These are phyloP conservation scores for Ascochyta rabiei DNA, from an alignment of 2,329 filamentous ascomycete species.

Conservation along the genomic window DNA sequence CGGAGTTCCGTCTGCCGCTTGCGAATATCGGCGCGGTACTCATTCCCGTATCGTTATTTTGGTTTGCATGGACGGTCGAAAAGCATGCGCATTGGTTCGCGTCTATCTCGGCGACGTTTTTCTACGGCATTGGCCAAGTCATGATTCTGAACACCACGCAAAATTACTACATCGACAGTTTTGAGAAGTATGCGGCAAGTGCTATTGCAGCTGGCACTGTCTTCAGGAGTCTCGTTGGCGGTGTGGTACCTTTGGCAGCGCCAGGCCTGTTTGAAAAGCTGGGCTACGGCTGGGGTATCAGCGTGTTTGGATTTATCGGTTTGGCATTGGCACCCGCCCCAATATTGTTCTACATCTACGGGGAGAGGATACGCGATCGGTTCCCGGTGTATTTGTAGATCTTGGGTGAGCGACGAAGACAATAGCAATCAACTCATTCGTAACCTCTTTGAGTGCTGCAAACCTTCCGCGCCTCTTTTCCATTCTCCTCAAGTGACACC, in stretches of 20 bases:
- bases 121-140: slow-evolving; percentile 60
- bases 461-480: neutral
- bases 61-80: slow-evolving; percentile 52
- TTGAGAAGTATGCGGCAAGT: slow-evolving; percentile 57
- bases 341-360: slow-evolving; percentile 56
- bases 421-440: neutral
- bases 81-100: slow-evolving; percentile 50
- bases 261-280: slow-evolving; percentile 52
- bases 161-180: slow-evolving; percentile 62
- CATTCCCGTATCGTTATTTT: slow-evolving; percentile 53
- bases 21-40: slow-evolving; percentile 54
- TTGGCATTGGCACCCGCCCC: slow-evolving; percentile 57
- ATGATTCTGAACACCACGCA: slow-evolving; percentile 60
- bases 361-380: slow-evolving; percentile 53
- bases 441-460: neutral
- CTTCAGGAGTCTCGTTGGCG: slow-evolving; percentile 55
- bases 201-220: slow-evolving; percentile 58
- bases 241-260: slow-evolving; percentile 55
- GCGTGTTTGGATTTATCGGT: slow-evolving; percentile 54
- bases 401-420: too few relatives aligned
- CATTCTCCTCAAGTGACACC: neutral
- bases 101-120: slow-evolving; percentile 52
- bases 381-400: slow-evolving; percentile 38
- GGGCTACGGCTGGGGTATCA: slow-evolving; percentile 59
- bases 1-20: slow-evolving; percentile 54